Evolutionary conservation across 177 flowering plant genomes (phyloP).

Genomic region (Vitis hybrid): DNA sequence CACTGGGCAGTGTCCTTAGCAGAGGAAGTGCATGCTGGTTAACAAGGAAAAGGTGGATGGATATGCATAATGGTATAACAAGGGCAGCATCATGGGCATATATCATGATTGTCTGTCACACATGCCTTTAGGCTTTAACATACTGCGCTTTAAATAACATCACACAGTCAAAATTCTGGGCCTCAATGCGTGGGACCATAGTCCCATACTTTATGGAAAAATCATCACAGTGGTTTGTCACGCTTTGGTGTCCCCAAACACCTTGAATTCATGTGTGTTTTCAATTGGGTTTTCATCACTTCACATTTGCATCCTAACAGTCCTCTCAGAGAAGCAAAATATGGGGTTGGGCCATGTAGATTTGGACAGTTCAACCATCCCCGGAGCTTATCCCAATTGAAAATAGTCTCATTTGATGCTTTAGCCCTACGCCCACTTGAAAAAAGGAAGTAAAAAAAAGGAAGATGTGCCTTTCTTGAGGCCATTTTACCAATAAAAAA

Average conservation of each 20-base stretch:
- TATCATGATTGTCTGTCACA: neutral
- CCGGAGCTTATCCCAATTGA: constrained; percentile 7
- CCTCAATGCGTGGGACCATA: neutral
- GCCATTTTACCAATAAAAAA: too few species aligned
- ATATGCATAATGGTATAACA: too few species aligned
- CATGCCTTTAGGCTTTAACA: neutral
- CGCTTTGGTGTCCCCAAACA: neutral
- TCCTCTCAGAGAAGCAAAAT: neutral
- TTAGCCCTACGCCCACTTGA: constrained; percentile 1
- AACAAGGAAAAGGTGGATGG: too few species aligned
- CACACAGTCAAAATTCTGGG: neutral
- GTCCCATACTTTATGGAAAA: neutral
- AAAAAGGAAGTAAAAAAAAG: neutral
- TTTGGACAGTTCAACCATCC: constrained; percentile 14
- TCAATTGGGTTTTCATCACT: neutral
- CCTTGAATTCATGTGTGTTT: neutral
- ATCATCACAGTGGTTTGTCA: neutral
- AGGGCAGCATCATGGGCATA: too few species aligned
- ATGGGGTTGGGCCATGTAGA: neutral
- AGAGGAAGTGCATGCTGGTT: too few species aligned
- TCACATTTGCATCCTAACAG: neutral
- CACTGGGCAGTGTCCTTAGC: too few species aligned
- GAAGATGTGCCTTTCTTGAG: too few species aligned
- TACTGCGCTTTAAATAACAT: neutral
- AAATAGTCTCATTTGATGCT: neutral